phyloP scores from a whole-genome alignment of 257 asterid genomes.

The Leptodermis oblonga region DNA sequence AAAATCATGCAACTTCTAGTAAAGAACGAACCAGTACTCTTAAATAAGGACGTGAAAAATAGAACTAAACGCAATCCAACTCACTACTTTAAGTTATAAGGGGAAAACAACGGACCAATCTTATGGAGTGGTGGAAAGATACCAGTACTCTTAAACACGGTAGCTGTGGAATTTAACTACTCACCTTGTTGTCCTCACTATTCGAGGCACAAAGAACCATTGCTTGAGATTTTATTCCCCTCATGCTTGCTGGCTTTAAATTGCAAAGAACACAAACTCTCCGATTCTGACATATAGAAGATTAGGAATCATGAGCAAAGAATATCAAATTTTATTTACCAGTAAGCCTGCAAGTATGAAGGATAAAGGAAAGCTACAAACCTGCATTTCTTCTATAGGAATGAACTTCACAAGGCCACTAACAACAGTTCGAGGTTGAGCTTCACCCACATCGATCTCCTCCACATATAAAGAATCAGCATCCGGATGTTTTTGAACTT shows the following conservation, averaged over 20 bases:
- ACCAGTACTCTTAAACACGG: background rate
- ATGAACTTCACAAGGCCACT: slow-evolving; percentile 95
- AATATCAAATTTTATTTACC: background rate
- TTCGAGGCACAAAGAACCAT: slow-evolving; percentile 97
- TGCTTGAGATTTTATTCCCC: slow-evolving; percentile 94
- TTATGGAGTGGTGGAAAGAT: background rate
- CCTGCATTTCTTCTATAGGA: slow-evolving; percentile 96
- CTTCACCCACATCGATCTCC: slow-evolving; percentile 94
- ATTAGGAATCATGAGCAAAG: slow-evolving; percentile 1
- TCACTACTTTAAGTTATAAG: background rate
- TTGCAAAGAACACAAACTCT: slow-evolving; percentile 96
- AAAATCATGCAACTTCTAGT: background rate
- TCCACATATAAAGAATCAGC: slow-evolving; percentile 96
- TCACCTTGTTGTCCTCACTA: slow-evolving; percentile 68
- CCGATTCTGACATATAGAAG: slow-evolving; percentile 54
- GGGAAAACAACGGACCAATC: background rate
- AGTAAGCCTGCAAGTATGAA: background rate
- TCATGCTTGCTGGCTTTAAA: slow-evolving; percentile 89
- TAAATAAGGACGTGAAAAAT: background rate
- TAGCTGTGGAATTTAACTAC: slow-evolving; percentile 2
- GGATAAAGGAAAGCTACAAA: slow-evolving; percentile 22
- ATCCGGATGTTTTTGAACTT: slow-evolving; percentile 85
- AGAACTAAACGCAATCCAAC: background rate
- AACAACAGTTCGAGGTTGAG: slow-evolving; percentile 85
- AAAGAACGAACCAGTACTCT: too few species aligned